phyloP scores from a whole-genome alignment of 192 early-diverging fungal genomes.

The Phlyctochytrium planicorne region DNA sequence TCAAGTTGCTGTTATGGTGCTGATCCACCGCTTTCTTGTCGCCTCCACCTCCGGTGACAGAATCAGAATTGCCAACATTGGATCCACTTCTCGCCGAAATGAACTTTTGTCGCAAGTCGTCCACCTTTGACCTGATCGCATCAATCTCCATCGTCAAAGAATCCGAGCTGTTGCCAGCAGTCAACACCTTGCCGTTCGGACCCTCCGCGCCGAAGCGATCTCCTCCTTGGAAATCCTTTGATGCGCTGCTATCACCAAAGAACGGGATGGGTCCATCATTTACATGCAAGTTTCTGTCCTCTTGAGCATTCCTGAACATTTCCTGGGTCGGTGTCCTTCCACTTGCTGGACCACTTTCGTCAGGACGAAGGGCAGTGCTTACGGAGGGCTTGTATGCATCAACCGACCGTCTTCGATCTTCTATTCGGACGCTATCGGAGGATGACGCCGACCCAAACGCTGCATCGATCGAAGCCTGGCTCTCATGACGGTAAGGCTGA shows the following conservation, averaged over 20 bases:
- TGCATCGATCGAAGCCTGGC: neutral
- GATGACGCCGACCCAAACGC: conserved; percentile 4
- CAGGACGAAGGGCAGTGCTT: neutral
- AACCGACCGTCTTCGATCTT: neutral
- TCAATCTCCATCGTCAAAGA: conserved; percentile 5
- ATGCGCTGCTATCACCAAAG: neutral
- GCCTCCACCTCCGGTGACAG: no score
- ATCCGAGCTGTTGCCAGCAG: neutral
- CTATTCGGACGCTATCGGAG: neutral
- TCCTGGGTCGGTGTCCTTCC: neutral
- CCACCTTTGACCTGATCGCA: conserved; percentile 2
- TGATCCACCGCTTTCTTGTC: no score
- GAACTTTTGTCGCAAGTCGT: neutral
- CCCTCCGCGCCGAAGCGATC: neutral
- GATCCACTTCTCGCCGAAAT: neutral
- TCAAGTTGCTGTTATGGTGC: no score
- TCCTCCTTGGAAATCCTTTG: neutral
- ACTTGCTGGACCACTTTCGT: neutral
- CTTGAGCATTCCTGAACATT: neutral
- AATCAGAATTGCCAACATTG: no score
- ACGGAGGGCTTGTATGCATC: neutral
- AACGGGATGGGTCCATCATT: conserved; percentile 7
- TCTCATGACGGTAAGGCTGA: neutral
- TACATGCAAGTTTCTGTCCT: neutral
- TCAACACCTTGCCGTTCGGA: neutral